Percentiles rank a stretch among this genome's conserved stretches.
Evolutionary conservation across 1,139 yeast species (phyloP).

Genomic region (Ogataea hybrid): DNA sequence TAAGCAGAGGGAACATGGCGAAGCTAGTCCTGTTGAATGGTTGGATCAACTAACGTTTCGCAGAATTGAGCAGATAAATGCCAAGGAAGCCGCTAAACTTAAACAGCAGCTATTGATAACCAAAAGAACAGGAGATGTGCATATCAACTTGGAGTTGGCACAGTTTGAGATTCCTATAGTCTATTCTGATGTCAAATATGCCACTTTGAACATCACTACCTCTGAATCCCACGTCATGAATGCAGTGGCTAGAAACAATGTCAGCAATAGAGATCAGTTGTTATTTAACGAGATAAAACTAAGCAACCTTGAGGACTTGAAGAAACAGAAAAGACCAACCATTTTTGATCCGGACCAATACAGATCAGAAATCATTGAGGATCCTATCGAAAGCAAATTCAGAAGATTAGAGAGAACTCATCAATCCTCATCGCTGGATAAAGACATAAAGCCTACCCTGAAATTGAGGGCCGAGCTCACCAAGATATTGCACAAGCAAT

Average conservation of each 20-base stretch:
- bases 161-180: constrained; percentile 81
- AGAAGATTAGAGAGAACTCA: constrained; percentile 81
- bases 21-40: constrained; percentile 62
- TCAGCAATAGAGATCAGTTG: constrained; percentile 21
- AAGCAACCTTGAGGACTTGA: constrained; percentile 41
- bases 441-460: constrained; percentile 86
- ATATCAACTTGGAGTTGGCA: constrained; percentile 67
- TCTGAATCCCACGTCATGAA: constrained; percentile 25
- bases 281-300: constrained; percentile 29
- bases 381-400: constrained; percentile 87
- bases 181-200: constrained; percentile 57
- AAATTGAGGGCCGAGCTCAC: constrained; percentile 73
- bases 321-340: constrained; percentile 8
- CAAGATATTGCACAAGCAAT: constrained; percentile 70
- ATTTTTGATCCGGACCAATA: constrained; percentile 64
- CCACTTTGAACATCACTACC: constrained; percentile 35
- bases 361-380: constrained; percentile 42
- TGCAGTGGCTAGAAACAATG: constrained; percentile 23
- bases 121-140: constrained; percentile 24
- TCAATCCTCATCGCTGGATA: constrained; percentile 72
- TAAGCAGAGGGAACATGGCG: constrained; percentile 69
- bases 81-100: constrained; percentile 28
- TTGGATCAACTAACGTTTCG: constrained; percentile 67
- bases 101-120: constrained; percentile 24
- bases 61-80: constrained; percentile 44